Evolutionary conservation across 345 rosid genomes (phyloP), one percentile per base, ranked within the genome.

Genomic region (Gossypium turneri): DNA sequence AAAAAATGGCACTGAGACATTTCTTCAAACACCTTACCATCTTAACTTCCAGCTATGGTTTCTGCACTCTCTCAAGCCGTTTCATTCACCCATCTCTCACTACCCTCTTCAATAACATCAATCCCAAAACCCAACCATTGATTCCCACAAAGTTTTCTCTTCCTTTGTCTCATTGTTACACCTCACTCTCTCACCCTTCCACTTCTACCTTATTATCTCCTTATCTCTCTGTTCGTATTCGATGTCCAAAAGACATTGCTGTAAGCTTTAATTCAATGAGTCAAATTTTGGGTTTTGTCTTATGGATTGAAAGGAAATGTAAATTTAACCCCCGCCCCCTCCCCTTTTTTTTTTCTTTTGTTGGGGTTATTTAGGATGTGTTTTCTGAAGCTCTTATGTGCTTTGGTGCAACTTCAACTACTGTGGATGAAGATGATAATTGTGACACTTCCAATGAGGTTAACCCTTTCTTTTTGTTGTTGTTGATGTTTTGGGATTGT

Each of bases 331-430:
- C 4, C 41, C 41, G 41, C 41, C 41, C 41, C 41, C 41, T 34
- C 1, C 41, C 7, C 1, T 34, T 34, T 5, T 9, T 55, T 55
- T 25, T 59, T 2, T 27, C 9, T 68, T n/a, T 2, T 27, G 57
- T 34, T 64, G 48, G 45, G 10, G 48, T 24, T 69, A 11, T 69
- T 62, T 83, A 92, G 98, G 92, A 89, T 80, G 78, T 75, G 73
- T 83, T 94, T 57, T 92, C 97, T 10, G 98, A 94, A 70, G 94
- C 97, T 24, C 88, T 94, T 72, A 67, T 92, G 70, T 84, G 85
- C 81, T 92, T 94, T 59, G 97, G 97, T 73, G 98, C 98, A 60
- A 85, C 84, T 78, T 94, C 97, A 13, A 80, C 84, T 6, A 79
- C 83, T 34, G 78, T 88, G 68, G 91, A 89, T 75, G 84, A 79